A percentile compares a stretch with the other conserved stretches of the same genome.
These are phyloP conservation scores for Acacia pycnantha DNA, from an alignment of 331 rosid species.

Conservation along the genomic window DNA sequence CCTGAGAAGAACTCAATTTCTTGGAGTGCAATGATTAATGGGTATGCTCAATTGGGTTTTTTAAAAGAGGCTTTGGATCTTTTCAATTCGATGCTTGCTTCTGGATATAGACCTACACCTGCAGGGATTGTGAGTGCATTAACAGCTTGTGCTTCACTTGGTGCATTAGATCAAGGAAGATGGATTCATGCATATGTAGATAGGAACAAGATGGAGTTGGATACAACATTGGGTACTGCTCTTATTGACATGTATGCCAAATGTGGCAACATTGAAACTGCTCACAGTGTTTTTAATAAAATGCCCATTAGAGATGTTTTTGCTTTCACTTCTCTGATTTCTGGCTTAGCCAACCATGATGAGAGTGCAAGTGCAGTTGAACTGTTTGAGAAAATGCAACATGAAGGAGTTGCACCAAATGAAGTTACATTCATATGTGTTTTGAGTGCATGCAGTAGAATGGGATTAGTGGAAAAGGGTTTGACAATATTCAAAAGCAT, in stretches of 20 bases:
- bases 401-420: conserved; percentile 45
- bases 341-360: conserved; percentile 48
- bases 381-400: conserved; percentile 39
- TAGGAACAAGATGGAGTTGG: conserved; percentile 33
- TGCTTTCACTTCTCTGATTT: conserved; percentile 51
- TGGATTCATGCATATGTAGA: conserved; percentile 53
- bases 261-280: conserved; percentile 37
- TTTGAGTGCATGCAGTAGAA: conserved; percentile 52
- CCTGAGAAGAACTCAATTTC: conserved; percentile 44
- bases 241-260: conserved; percentile 33
- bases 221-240: conserved; percentile 38
- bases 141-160: conserved; percentile 48
- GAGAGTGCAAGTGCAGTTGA: conserved; percentile 38
- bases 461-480: conserved; percentile 49
- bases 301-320: conserved; percentile 42
- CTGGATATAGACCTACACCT: conserved; percentile 41
- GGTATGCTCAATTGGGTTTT: conserved; percentile 43
- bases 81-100: conserved; percentile 40
- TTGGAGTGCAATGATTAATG: conserved; percentile 55
- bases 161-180: conserved; percentile 51
- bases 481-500: conserved; percentile 41
- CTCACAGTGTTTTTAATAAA: conserved; percentile 33
- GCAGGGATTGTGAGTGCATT: conserved; percentile 46
- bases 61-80: conserved; percentile 51
- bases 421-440: conserved; percentile 52